These are phyloP conservation scores for Ambrosiella beaveri DNA, from an alignment of 2,329 filamentous ascomycete genomes.

Conservation along the genomic window DNA sequence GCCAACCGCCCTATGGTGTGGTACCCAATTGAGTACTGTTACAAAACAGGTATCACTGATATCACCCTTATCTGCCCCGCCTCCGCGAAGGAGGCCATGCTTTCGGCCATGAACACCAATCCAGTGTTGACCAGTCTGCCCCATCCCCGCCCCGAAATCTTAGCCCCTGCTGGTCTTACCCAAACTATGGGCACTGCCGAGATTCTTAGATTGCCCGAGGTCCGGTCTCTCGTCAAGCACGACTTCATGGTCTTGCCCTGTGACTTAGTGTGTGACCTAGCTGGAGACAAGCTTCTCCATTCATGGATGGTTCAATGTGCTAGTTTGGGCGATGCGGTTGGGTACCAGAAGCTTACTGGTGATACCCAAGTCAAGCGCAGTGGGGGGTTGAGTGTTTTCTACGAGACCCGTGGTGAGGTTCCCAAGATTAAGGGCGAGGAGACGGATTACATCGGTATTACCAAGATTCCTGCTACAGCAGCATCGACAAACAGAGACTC, in stretches of 20 bases:
- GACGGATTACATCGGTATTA: conserved; percentile 76
- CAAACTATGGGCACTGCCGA: conserved; percentile 81
- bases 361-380: conserved; percentile 28
- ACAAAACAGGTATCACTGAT: conserved; percentile 59
- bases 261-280: conserved; percentile 80
- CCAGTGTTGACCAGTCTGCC: conserved; percentile 61
- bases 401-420: conserved; percentile 61
- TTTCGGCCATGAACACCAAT: conserved; percentile 55
- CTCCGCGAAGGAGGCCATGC: conserved; percentile 48
- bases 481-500: conserved; percentile 44
- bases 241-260: conserved; percentile 89
- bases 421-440: conserved; percentile 68
- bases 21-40: conserved; percentile 76
- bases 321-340: conserved; percentile 45
- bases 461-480: conserved; percentile 41
- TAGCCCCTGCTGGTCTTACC: conserved; percentile 59
- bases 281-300: conserved; percentile 66
- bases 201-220: conserved; percentile 67
- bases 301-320: conserved; percentile 81
- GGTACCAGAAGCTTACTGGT: conserved; percentile 26
- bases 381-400: conserved; percentile 80
- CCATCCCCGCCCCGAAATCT: conserved; percentile 52
- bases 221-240: conserved; percentile 58
- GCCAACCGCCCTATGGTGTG: conserved; percentile 80
- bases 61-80: conserved; percentile 47